phyloP scores from a whole-genome alignment of 2,329 filamentous ascomycete species.

The Beauveria sp. region DNA sequence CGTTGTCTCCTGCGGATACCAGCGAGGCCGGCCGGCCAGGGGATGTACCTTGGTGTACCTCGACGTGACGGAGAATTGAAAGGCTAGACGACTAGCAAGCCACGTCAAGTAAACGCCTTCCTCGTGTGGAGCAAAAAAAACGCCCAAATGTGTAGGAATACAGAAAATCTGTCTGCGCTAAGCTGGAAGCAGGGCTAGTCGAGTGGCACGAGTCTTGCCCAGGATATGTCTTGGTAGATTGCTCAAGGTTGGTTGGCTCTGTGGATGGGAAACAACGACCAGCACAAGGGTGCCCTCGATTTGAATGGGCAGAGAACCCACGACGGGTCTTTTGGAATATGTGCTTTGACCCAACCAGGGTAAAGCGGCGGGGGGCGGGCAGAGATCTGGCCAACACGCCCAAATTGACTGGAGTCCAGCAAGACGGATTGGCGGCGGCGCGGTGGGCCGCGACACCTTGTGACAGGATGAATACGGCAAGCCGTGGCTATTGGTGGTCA shows the following conservation, averaged over 20 bases:
- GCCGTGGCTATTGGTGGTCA: not conserved
- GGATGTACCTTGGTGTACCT: not conserved
- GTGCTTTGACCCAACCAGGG: not conserved
- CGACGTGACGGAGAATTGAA: not conserved
- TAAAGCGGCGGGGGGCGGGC: not conserved
- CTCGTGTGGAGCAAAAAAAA: not conserved
- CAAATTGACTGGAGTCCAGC: not conserved
- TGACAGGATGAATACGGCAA: not conserved
- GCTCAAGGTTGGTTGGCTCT: not conserved
- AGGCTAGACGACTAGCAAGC: not conserved
- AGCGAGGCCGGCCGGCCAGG: not conserved
- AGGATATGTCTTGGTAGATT: not conserved
- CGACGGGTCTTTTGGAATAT: not conserved
- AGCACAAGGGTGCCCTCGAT: not conserved
- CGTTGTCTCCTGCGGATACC: not conserved
- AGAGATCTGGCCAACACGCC: constrained; percentile 2
- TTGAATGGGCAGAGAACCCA: not conserved
- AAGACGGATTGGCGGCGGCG: not conserved
- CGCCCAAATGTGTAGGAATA: not conserved
- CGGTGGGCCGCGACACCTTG: not conserved
- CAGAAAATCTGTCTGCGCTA: not conserved
- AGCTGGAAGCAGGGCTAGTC: not conserved
- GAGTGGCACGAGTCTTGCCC: not conserved
- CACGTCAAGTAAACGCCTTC: not conserved
- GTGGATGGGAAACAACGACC: not conserved